Percentiles rank a stretch among this genome's conserved stretches.
phyloP scores from a whole-genome alignment of 2,329 filamentous ascomycete species.

The Colletotrichum euphorbiae region DNA sequence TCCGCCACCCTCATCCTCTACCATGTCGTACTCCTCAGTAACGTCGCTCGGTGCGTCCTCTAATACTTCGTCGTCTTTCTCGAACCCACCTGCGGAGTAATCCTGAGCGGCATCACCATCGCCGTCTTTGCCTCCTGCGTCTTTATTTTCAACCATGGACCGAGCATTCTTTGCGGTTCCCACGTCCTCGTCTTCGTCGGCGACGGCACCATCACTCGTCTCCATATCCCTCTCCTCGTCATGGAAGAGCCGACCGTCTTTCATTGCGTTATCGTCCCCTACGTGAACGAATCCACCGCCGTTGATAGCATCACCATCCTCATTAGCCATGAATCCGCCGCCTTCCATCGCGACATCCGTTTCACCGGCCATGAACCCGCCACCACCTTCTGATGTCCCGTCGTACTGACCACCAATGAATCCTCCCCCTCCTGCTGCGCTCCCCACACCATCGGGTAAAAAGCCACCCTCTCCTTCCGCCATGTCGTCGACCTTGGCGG shows the following conservation, averaged over 20 bases:
- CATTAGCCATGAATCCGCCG: not conserved
- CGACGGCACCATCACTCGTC: too few relatives aligned
- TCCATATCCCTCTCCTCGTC: too few relatives aligned
- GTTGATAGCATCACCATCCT: not conserved
- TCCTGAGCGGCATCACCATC: too few relatives aligned
- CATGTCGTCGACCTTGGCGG: not conserved
- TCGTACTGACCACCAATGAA: not conserved
- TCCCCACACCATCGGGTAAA: not conserved
- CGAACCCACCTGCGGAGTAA: not conserved
- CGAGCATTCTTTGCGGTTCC: too few relatives aligned
- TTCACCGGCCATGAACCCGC: not conserved
- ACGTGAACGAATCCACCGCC: too few relatives aligned
- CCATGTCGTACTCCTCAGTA: slow-evolving; percentile 58
- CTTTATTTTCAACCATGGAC: not conserved
- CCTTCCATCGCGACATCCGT: slow-evolving; percentile 17
- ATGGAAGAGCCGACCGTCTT: too few relatives aligned
- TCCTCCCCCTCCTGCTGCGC: not conserved
- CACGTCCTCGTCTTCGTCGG: too few relatives aligned
- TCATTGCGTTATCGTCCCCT: too few relatives aligned
- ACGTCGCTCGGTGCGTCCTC: slow-evolving; percentile 54
- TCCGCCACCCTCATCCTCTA: slow-evolving; percentile 57
- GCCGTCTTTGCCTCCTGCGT: not conserved
- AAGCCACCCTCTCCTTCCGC: not conserved
- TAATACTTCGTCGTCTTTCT: slow-evolving; percentile 49
- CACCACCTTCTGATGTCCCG: not conserved